Conservation (phyloP, 345 rosid genomes). For the Eucalyptus regnans region DNA sequence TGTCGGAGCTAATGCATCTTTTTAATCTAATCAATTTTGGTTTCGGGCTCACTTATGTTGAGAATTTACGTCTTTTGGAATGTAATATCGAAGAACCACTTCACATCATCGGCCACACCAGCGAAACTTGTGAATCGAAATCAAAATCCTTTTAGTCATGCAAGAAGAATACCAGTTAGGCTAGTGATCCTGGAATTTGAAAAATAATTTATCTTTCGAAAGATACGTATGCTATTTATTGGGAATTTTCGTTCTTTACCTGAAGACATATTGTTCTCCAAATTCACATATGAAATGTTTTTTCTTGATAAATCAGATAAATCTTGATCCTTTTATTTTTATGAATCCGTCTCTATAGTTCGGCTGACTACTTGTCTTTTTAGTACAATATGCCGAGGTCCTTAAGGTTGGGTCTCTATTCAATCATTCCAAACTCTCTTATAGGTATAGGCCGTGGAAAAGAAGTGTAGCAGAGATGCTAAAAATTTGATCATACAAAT, state of each 20-base stretch:
- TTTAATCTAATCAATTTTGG: not conserved
- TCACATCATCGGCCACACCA: not conserved
- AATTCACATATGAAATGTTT: not conserved
- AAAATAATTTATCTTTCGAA: not conserved
- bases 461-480: not conserved
- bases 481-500: not conserved
- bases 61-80: not conserved
- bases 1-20: not conserved
- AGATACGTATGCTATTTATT: not conserved
- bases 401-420: not conserved
- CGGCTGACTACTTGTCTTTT: not conserved
- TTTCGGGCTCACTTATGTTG: not conserved
- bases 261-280: not conserved
- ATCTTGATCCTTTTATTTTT: not conserved
- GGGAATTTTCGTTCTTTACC: not conserved
- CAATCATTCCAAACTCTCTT: not conserved
- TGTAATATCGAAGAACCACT: not conserved
- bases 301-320: not conserved
- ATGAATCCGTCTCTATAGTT: not conserved
- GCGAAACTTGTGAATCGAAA: not conserved
- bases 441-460: not conserved
- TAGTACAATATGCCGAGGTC: not conserved
- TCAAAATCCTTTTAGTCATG: not conserved
- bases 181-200: not conserved
- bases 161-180: not conserved